Base-by-base conservation (phyloP, 306 rosid genomes). In the Acacia confusa region DNA sequence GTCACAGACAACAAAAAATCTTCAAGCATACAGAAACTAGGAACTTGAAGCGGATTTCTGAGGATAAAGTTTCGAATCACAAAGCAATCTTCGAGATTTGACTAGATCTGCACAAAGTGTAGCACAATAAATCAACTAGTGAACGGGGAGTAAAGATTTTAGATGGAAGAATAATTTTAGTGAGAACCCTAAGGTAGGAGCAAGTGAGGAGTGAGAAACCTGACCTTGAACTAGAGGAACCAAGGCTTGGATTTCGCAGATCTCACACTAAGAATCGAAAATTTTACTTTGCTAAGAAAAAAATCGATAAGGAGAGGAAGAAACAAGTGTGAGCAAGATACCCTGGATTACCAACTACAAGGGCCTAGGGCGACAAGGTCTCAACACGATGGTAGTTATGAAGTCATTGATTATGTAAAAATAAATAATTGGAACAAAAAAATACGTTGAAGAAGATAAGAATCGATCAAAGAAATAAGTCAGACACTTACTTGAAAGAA, bases 91-190 rank as follows among this genome's bases (percentile, higher is more conserved):
- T 57, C 27, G 13, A n/a, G 64, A 57, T n/a, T 16, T 34, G 74
- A 17, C 67, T 47, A 91, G 95, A 94, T 94, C 97, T 92, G 94
- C 83, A 82, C 57, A 81, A 64, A 84, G 28, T 38, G 3, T 45
- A 16, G 60, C 6, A 5, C 4, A 68, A 66, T 58, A 17, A 43
- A 57, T 60, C 22, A 52, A 69, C 80, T 28, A 71, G 30, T n/a
- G 20, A 48, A 43, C 10, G 27, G 69, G 24, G 43, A 77, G 24
- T 7, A 30, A 44, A 11, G 66, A 68, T 65, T 36, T 14, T 20
- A 8, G 76, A 64, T 70, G 36, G 27, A 61, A 16, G 47, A 13
- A 24, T 13, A 2, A 43, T 43, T 22, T 1, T 8, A 75, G 53
- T 1, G 7, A 75, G 73, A 86, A 78, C 85, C 88, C 78, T 66